A percentile compares a stretch with the other conserved stretches of the same genome.
Evolutionary conservation across 1,139 yeast genomes (phyloP).

Genomic region (Meyerozyma smithsonii): DNA sequence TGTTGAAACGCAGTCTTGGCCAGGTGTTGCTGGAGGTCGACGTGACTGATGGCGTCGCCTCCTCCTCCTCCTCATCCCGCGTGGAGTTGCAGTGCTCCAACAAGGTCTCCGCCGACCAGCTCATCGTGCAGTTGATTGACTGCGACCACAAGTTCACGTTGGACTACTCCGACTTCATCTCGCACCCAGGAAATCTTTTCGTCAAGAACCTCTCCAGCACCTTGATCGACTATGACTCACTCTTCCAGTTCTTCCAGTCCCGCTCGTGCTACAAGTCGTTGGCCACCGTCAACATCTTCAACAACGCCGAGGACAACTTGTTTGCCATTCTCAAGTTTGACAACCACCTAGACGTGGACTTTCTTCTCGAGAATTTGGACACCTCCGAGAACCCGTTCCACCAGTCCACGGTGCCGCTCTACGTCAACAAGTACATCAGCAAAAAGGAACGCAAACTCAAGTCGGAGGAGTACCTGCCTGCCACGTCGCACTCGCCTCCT

Average conservation of each 20-base stretch:
- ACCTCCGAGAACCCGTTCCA: conserved; percentile 29
- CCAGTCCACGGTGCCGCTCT: conserved; percentile 16
- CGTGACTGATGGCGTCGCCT: background rate
- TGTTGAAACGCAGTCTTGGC: background rate
- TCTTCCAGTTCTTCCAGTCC: conserved; percentile 23
- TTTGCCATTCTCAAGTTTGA: conserved; percentile 35
- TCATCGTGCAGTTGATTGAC: conserved; percentile 1
- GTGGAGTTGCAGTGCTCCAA: background rate
- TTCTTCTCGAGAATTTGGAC: conserved; percentile 19
- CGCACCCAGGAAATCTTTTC: conserved; percentile 64
- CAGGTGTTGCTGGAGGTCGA: background rate
- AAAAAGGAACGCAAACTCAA: conserved; percentile 22
- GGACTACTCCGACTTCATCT: conserved; percentile 39
- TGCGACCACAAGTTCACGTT: conserved; percentile 6
- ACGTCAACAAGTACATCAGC: conserved; percentile 13
- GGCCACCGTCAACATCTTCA: conserved; percentile 26
- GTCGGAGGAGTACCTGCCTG: conserved; percentile 11
- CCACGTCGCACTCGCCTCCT: conserved; percentile 5
- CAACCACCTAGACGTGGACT: conserved; percentile 35
- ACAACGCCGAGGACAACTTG: conserved; percentile 15
- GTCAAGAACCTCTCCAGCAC: conserved; percentile 39
- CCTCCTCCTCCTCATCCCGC: too few relatives aligned
- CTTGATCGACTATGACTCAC: conserved; percentile 13
- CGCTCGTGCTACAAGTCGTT: conserved; percentile 24
- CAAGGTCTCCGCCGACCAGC: background rate